Base-by-base conservation (phyloP, 2,329 filamentous ascomycete species). In the Aspergillaceae sp. region DNA sequence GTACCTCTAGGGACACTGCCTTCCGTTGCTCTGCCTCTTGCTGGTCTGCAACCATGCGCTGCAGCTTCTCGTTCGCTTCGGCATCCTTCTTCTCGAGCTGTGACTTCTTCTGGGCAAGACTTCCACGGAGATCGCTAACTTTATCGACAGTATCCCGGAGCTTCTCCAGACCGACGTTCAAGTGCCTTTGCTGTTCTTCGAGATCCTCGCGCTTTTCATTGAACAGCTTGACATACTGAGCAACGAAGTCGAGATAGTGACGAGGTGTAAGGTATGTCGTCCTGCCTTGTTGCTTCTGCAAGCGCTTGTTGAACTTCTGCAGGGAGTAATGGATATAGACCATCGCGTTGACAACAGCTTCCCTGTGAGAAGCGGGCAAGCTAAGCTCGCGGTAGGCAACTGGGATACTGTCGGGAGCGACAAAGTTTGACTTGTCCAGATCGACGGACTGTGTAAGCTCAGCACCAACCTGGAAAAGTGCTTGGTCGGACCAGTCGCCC, bases 401-500 rank as follows among this genome's bases (percentile, higher is more conserved):
- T 2, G 90, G 92, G 52, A 98, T 87, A 48, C 84, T 92, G 58
- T 97, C 89, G 2, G 91, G 91, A 3, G 90, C 87, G 44, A 77
- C 74, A 66, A 91, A 98, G 61, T 83, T 89, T 44, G 86, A 76
- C 51, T 89, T 84, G 63, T 98, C 92, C 45, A 99, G 77, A 64
- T 99, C 92, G 48, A 98, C 83, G n/a, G 88, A 91, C 54, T 94
- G 86, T 1, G 94, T 98, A 48, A 98, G 80, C 68, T 98, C 92
- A 52, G 87, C 89, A 27, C 87, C 90, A 52, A 98, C 94, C 68
- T 98, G 94, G 82, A 94, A 99, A 19, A 98, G 78, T 34, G 92
- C 94, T 71, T 98, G 92, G 66, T 98, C 92, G 44, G 92, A 98
- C 92, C 92, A 99, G 70, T 99, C 92, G 54, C 92, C 92, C 65